A percentile compares a stretch with the other conserved stretches of the same genome.
These are phyloP conservation scores for Chaetomidium leptoderma DNA, from an alignment of 495 filamentous ascomycete species.

Conservation along the genomic window DNA sequence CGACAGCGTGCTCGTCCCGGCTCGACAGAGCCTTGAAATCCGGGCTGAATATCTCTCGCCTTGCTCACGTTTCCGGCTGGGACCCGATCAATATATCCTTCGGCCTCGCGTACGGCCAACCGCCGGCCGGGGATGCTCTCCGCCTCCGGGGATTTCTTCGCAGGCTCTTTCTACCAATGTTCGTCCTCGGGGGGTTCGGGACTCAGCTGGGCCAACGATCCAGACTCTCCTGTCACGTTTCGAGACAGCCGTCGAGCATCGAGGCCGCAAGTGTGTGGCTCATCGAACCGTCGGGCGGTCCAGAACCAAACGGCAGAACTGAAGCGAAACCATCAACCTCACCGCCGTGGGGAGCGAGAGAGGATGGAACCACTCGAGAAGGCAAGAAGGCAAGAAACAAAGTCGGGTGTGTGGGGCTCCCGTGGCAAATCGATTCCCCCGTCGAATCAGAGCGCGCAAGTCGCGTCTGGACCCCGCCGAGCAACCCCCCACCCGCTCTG, in stretches of 20 bases:
- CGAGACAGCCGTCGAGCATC: no score
- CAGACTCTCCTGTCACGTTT: no score
- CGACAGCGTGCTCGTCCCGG: slow-evolving; percentile 10
- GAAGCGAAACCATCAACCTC: slow-evolving; percentile 14
- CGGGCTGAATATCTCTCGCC: no score
- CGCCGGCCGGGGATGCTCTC: background rate
- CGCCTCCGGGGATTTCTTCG: background rate
- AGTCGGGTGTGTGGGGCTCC: slow-evolving; percentile 18
- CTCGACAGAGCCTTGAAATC: no score
- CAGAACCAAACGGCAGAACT: no score
- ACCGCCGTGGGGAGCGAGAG: slow-evolving; percentile 12
- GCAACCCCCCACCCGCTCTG: slow-evolving; percentile 2
- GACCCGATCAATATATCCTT: background rate
- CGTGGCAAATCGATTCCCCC: slow-evolving; percentile 24
- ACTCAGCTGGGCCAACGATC: no score
- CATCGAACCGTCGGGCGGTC: no score
- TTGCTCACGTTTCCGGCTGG: background rate
- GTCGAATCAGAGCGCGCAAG: slow-evolving; percentile 25
- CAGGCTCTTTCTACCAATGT: background rate
- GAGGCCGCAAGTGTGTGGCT: no score
- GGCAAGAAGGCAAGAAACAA: slow-evolving; percentile 15
- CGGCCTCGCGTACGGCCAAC: background rate
- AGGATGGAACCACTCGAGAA: slow-evolving; percentile 11
- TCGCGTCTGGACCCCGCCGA: no score
- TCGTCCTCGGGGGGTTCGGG: background rate